Evolutionary conservation across 2,329 filamentous ascomycete genomes (phyloP).

Genomic region (Alternaria viburni): DNA sequence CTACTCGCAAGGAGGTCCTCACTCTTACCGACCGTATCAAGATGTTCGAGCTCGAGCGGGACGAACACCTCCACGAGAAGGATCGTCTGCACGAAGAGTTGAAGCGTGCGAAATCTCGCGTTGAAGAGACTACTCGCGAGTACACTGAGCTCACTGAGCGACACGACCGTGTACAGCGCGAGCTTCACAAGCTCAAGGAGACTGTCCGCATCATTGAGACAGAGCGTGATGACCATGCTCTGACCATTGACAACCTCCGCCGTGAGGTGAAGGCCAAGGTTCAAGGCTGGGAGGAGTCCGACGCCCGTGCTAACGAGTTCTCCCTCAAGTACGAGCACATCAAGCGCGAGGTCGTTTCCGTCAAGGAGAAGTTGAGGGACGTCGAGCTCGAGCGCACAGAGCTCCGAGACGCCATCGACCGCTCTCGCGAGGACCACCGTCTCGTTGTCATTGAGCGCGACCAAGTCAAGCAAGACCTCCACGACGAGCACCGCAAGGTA

Average conservation of each 20-base stretch:
- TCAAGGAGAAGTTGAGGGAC: conserved; percentile 31
- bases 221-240: conserved; percentile 29
- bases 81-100: conserved; percentile 33
- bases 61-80: conserved; percentile 33
- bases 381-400: conserved; percentile 26
- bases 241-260: conserved; percentile 27
- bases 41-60: conserved; percentile 30
- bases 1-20: conserved; percentile 29
- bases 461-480: conserved; percentile 29
- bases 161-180: conserved; percentile 30
- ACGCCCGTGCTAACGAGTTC: conserved; percentile 25
- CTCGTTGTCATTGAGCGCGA: conserved; percentile 31
- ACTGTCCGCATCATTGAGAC: conserved; percentile 22
- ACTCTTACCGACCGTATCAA: conserved; percentile 28
- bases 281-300: conserved; percentile 27
- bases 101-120: conserved; percentile 24
- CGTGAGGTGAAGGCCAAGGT: conserved; percentile 29
- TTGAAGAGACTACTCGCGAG: conserved; percentile 27
- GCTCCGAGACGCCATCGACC: conserved; percentile 21
- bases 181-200: conserved; percentile 31
- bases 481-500: conserved; percentile 25
- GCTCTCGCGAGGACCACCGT: conserved; percentile 27
- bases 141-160: conserved; percentile 30
- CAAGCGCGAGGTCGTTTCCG: conserved; percentile 30
- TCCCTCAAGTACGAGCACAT: conserved; percentile 32